These are phyloP conservation scores for Atalantia buxifolia DNA, from an alignment of 345 rosid species.

Conservation along the genomic window DNA sequence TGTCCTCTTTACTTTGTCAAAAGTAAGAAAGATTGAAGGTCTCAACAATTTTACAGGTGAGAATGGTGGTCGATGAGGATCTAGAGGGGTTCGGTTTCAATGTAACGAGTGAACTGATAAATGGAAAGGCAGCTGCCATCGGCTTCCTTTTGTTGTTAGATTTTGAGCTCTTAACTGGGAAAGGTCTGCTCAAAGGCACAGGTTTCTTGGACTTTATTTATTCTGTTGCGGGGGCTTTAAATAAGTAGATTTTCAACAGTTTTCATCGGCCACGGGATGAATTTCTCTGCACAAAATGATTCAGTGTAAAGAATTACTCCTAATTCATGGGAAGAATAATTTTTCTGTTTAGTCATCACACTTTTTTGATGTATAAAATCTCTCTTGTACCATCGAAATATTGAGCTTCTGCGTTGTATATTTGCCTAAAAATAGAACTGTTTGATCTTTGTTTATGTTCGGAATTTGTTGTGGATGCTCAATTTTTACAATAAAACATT, in stretches of 20 bases:
- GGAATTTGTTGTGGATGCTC: not conserved
- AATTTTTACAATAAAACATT: not conserved
- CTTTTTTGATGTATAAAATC: not conserved
- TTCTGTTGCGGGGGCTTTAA: slow-evolving; percentile 63
- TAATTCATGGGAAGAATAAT: slow-evolving; percentile 8
- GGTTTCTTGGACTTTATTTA: slow-evolving; percentile 91
- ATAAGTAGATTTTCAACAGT: slow-evolving; percentile 27
- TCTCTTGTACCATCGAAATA: not conserved
- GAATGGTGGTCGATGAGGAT: slow-evolving; percentile 82
- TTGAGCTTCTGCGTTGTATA: slow-evolving; percentile 8
- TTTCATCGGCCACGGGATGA: slow-evolving; percentile 4
- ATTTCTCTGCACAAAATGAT: not conserved
- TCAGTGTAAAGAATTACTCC: not conserved
- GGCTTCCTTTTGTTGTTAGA: slow-evolving; percentile 87
- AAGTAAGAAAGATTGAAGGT: not conserved
- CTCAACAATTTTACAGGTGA: slow-evolving; percentile 53
- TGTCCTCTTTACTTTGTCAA: not conserved
- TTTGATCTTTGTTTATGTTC: not conserved
- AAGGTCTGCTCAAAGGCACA: slow-evolving; percentile 88
- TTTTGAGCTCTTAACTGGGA: slow-evolving; percentile 91
- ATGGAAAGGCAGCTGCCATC: slow-evolving; percentile 86
- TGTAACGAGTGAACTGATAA: slow-evolving; percentile 69
- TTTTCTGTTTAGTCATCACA: not conserved
- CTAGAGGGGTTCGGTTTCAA: slow-evolving; percentile 77
- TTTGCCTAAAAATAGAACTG: not conserved